Percentiles rank a stretch among this genome's conserved stretches.
These are phyloP conservation scores for Coniochaeta sp. DNA, from an alignment of 2,329 filamentous ascomycete genomes.

Conservation along the genomic window DNA sequence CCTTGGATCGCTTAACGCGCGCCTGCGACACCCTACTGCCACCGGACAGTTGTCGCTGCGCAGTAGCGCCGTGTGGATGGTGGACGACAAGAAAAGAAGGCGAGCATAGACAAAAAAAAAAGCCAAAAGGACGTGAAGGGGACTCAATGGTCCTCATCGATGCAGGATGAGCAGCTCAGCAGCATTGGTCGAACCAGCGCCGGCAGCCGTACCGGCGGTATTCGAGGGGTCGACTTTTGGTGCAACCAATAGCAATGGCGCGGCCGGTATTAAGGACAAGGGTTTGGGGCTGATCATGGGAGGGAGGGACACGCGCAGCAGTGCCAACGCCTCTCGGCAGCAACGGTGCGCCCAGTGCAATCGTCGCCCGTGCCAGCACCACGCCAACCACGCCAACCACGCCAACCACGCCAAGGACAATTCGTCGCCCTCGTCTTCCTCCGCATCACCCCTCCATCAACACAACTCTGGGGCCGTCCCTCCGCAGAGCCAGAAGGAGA, in stretches of 20 bases:
- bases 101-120: not conserved
- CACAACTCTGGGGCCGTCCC: not conserved
- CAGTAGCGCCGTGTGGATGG: not conserved
- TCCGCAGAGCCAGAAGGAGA: slow-evolving; percentile 1
- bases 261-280: slow-evolving; percentile 2
- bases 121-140: not conserved
- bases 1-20: not conserved
- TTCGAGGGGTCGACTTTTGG: not conserved
- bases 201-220: not conserved
- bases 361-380: not conserved
- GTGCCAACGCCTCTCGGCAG: not conserved
- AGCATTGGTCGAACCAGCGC: slow-evolving; percentile 1
- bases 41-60: not conserved
- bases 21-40: not conserved
- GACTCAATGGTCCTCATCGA: slow-evolving; percentile 2
- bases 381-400: not conserved
- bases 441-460: slow-evolving; percentile 1
- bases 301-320: slow-evolving; percentile 1
- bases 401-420: not conserved
- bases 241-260: not conserved
- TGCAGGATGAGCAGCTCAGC: slow-evolving; percentile 3
- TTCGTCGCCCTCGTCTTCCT: not conserved
- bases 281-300: not conserved
- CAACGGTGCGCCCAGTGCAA: slow-evolving; percentile 2
- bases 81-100: not conserved